Base-by-base conservation (phyloP, 2,329 filamentous ascomycete species). In the Catunica adiposa region DNA sequence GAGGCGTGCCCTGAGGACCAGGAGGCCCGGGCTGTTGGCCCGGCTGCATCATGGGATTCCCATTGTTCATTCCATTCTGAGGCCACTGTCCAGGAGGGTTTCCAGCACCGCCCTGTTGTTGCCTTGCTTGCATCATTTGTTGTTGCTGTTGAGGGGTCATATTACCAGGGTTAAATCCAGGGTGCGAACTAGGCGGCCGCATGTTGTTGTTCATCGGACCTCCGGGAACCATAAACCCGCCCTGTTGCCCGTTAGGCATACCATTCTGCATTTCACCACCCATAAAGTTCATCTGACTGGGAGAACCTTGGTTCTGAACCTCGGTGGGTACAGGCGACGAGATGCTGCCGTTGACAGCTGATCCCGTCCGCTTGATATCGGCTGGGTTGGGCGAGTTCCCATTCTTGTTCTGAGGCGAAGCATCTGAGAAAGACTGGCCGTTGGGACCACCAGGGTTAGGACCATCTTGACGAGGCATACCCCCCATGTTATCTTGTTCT, bases 331-430 rank as follows among this genome's bases (percentile, higher is more conserved):
- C 73, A 6, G 81, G 84, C 23, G 82, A 88, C 23, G 83, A 82
- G 61, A 87, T 80, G 56, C 77, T 80, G 38, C 76, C 76, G 57
- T 78, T 78, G 62, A 78, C 78, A 75, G 88, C 81, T 67, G 86
- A 84, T 25, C 84, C 83, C 25, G 83, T 86, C 53, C 85, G 82
- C 73, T 86, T 87, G 76, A 88, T 87, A 59, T 89, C 86, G 47
- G 76, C 73, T 22, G 86, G 83, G 64, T 86, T 89, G 37, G 86
- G 86, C 9, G 86, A 89, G 25, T 84, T 81, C 34, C 81, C 84
- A 58, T 77, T 75, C 64, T 83, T 78, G 60, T 74, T 80, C 48
- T 77, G 82, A 63, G 83, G 82, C 53, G 82, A 88, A 60, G 83
- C 79, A 61, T 82, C 81, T 54, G 80, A 78, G 71, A 86, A 86